Base-by-base conservation (phyloP, 805 yeast species). In the Metschnikowia dekortorum region DNA sequence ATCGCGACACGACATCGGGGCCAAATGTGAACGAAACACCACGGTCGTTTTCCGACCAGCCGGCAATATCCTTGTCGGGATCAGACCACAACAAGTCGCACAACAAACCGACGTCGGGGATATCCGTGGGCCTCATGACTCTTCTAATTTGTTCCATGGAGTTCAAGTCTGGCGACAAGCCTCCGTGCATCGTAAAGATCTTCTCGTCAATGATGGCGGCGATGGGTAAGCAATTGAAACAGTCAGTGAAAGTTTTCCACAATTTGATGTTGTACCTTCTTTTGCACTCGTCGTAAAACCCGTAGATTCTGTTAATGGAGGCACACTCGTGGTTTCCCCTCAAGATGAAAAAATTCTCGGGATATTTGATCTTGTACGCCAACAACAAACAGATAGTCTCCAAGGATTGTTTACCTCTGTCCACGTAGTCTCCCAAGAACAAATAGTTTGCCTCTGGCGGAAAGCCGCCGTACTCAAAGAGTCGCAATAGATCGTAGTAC, bases 321-420 rank as follows among this genome's bases (percentile, higher is more conserved):
- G 99, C 99, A 78, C 96, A 89, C 76, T 92, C 99, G 76, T 92
- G 99, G 74, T 92, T 92, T 58, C 99, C 99, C 78, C 99, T 85
- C 61, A 92, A 80, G 62, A 92, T 90, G 73, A 92, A 92, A 67
- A 92, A 92, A 75, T 92, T 92, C 73, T 92, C 99, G 44, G 99
- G 99, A 70, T 92, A 94, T 78, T 92, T 92, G 73, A 92, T 92
- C 76, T 92, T 92, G 78, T 92, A 92, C 39, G 97, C 97, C 65
- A 92, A 81, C 64, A 92, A 76, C 57, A 92, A 75, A 71, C 98
- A 92, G 63, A 92, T 92, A 14, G 98, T 94, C 71, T 92, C 99
- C 61, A 94, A 75, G 31, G 96, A 89, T 76, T 94, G 98, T 68
- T 91, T 90, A 65, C 99, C 99, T 79, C 99, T 86, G 76, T 92